Percentiles rank a stretch among this genome's conserved stretches.
Conservation (phyloP, 345 rosid species). For the Brassica carinata region DNA sequence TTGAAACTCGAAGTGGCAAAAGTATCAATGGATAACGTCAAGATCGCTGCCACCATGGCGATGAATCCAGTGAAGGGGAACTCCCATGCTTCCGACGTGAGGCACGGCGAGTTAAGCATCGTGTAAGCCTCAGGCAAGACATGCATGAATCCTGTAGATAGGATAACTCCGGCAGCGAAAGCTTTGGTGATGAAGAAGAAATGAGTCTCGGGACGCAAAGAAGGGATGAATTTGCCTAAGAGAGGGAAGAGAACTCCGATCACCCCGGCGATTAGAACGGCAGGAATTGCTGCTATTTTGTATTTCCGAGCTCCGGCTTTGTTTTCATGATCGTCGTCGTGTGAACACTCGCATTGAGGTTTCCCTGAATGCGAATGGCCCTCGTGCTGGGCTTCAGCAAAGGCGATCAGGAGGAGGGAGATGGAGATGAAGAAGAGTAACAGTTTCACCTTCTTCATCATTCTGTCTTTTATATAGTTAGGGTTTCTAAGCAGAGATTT, state of each 20-base stretch:
- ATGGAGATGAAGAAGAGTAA: constrained; percentile 22
- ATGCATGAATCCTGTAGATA: constrained; percentile 51
- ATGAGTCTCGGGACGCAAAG: constrained; percentile 40
- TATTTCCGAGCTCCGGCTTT: constrained; percentile 36
- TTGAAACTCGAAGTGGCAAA: constrained; percentile 47
- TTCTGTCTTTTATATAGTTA: not conserved
- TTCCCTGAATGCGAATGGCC: constrained; percentile 33
- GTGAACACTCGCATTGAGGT: constrained; percentile 35
- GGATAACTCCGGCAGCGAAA: constrained; percentile 57
- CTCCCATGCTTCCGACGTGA: constrained; percentile 41
- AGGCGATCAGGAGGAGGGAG: constrained; percentile 16
- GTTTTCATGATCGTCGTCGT: constrained; percentile 30
- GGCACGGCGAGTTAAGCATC: constrained; percentile 47
- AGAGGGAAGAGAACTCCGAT: constrained; percentile 40
- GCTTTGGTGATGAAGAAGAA: constrained; percentile 51
- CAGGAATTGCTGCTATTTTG: constrained; percentile 39
- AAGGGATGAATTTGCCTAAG: constrained; percentile 37
- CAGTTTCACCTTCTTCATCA: constrained; percentile 25
- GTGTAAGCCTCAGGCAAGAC: constrained; percentile 49
- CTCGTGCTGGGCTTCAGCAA: constrained; percentile 7
- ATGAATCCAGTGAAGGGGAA: constrained; percentile 54
- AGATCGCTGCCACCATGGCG: constrained; percentile 52
- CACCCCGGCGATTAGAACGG: constrained; percentile 20
- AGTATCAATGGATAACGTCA: constrained; percentile 47
- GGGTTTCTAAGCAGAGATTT: not conserved